Evolutionary conservation across 192 early-diverging fungal species (phyloP), one percentile per base, ranked within the genome.

Genomic region (Coemansia sp.): DNA sequence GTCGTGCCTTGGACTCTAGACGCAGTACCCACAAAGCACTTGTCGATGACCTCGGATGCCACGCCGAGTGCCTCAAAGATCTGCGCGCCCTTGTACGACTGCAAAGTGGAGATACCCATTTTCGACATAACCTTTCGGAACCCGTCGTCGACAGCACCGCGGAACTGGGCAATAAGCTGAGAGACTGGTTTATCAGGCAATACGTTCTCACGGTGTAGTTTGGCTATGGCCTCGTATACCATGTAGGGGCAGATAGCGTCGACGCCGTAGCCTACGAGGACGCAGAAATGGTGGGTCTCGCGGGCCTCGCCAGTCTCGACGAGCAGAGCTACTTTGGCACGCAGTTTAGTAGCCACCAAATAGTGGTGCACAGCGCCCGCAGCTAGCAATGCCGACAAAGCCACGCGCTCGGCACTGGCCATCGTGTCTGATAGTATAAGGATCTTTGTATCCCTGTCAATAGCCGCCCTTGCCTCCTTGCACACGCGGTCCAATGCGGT

Each of bases 111-210:
- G 64, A 99, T 97, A 65, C 97, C 97, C 97, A 99, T 99, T 88
- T 99, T 99, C 72, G 96, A 97, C 96, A 98, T 99, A 62, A 99
- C 96, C 84, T 99, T 99, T 50, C 90, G 86, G 75, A 98, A 94
- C 76, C 97, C 97, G 79, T 99, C 93, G 73, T 95, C 93, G 33
- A 90, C 84, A 2, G 93, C 95, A 75, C 92, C 89, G 66, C 91
- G 88, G 85, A 88, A 99, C 86, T 94, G 95, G 76, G 83, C 82
- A 57, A 94, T 77, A 21, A 96, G 83, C 75, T 92, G 79, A 9
- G 90, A 89, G 5, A 86, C 85, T 16, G 90, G 73, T 1, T 63
- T 52, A 0, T 72, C 73, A 32, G 47, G 23, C 59, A 92, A 68
- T 2, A 96, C 80, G 19, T 89, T 87, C 74, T 98, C 95, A 59